Percentiles rank a stretch among this genome's conserved stretches.
phyloP scores from a whole-genome alignment of 2,329 filamentous ascomycete species.

The Xylaria sp. region DNA sequence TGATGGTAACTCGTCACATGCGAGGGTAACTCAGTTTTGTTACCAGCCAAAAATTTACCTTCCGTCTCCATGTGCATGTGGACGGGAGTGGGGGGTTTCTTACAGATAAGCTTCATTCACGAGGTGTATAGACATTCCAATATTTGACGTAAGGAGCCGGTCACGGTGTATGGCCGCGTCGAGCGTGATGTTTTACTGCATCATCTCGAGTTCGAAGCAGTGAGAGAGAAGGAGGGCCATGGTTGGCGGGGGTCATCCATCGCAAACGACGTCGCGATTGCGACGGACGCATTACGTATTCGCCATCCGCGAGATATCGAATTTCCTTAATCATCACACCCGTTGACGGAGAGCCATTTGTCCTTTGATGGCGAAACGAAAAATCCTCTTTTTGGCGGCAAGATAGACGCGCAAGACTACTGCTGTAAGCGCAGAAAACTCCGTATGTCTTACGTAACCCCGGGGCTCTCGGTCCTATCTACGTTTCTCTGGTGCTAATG shows the following conservation, averaged over 20 bases:
- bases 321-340: slow-evolving; percentile 5
- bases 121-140: neutral
- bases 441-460: slow-evolving; percentile 20
- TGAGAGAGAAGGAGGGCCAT: neutral
- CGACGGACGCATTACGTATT: slow-evolving; percentile 26
- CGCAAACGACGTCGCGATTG: slow-evolving; percentile 1
- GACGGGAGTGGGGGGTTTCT: neutral
- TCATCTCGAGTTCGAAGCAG: slow-evolving; percentile 13
- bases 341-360: neutral
- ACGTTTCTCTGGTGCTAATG: too few species aligned
- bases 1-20: neutral
- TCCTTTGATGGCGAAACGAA: neutral
- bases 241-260: slow-evolving; percentile 11
- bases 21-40: neutral
- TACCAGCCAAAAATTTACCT: neutral
- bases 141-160: slow-evolving; percentile 23
- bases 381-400: neutral
- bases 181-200: slow-evolving; percentile 21
- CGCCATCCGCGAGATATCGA: neutral
- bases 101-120: slow-evolving; percentile 1
- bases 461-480: neutral
- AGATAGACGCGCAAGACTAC: slow-evolving; percentile 21
- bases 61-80: slow-evolving; percentile 1
- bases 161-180: slow-evolving; percentile 9
- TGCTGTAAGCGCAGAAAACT: slow-evolving; percentile 1